Evolutionary conservation across 208 protist genomes (phyloP), one percentile per base, ranked within the genome.

Genomic region (Sergeia podlipaevii): DNA sequence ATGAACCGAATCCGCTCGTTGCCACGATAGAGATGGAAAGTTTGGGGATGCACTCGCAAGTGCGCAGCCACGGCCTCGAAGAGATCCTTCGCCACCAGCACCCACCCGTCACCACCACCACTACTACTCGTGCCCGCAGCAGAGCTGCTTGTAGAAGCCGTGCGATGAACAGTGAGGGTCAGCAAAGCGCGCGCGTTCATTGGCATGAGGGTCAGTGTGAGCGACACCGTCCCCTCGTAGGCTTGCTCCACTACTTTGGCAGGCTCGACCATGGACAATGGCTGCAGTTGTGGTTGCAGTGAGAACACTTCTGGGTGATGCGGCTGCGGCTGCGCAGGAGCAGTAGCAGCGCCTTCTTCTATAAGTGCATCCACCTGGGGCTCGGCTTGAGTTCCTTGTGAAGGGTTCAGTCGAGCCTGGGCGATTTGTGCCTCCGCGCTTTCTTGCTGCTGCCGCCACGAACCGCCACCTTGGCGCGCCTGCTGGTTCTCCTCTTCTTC

Each of bases 1-100:
- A 74, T 81, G 65, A 92, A 92, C 18, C 74, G 80, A 15, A 92
- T 33, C 0, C 80, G 70, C 55, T 86, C 60, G 44, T 75, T 58
- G 48, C 75, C 56, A 52, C 75, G 73, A 33, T 59, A 80, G 17
- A 92, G 13, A 45, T 71, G 62, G 41, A 92, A 74, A 7, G 64
- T 60, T 50, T 85, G 68, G 21, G 85, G 85, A 60, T 92, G 85
- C 23, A 82, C 52, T 11, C 58, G 54, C 15, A 92, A 52, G 18
- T 63, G 60, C 3, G 43, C n/a, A 11, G 76, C 80, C 27, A 92
- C 57, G 5, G 50, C 65, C 43, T 92, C 85, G 44, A 77, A 92
- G 2, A 92, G 48, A 30, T 70, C 70, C 47, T 76, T 74, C 2
- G 70, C 70, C 2, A 74, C 28, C 47, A 86, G 41, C 11, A 79